These are phyloP conservation scores for Clohesyomyces aquaticus DNA, from an alignment of 495 filamentous ascomycete species.

Conservation along the genomic window DNA sequence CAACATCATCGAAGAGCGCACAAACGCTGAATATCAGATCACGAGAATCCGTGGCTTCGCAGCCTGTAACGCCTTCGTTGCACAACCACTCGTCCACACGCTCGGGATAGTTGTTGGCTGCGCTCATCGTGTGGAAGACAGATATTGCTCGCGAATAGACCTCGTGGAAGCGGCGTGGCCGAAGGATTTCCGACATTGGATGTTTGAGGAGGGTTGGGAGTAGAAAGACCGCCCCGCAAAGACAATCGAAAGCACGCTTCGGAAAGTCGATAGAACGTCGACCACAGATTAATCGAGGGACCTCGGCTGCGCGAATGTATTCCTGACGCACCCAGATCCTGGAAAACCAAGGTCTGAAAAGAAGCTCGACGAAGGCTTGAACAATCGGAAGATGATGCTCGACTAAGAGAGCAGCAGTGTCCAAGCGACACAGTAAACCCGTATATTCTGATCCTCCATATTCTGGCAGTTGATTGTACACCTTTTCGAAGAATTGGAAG, in stretches of 20 bases:
- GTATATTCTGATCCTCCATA: not conserved
- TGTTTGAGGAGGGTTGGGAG: conserved; percentile 17
- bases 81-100: conserved; percentile 1
- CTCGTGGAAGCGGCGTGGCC: not conserved
- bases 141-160: conserved; percentile 13
- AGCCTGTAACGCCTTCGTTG: conserved; percentile 15
- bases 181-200: conserved; percentile 9
- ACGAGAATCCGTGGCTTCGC: conserved; percentile 5
- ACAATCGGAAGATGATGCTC: conserved; percentile 10
- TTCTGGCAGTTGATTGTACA: conserved; percentile 10
- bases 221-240: conserved; percentile 10
- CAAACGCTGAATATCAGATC: conserved; percentile 14
- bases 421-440: not conserved
- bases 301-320: conserved; percentile 11
- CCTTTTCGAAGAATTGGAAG: conserved; percentile 12
- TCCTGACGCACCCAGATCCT: conserved; percentile 17
- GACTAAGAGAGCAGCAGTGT: conserved; percentile 5
- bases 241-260: conserved; percentile 5
- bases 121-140: conserved; percentile 13
- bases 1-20: conserved; percentile 11
- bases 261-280: conserved; percentile 12
- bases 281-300: conserved; percentile 3
- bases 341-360: conserved; percentile 16
- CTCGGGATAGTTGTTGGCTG: conserved; percentile 4
- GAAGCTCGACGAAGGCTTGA: conserved; percentile 7